phyloP scores from a whole-genome alignment of 1,284 basidiomycete genomes.

The Melanopsichium pennsylvanicum region DNA sequence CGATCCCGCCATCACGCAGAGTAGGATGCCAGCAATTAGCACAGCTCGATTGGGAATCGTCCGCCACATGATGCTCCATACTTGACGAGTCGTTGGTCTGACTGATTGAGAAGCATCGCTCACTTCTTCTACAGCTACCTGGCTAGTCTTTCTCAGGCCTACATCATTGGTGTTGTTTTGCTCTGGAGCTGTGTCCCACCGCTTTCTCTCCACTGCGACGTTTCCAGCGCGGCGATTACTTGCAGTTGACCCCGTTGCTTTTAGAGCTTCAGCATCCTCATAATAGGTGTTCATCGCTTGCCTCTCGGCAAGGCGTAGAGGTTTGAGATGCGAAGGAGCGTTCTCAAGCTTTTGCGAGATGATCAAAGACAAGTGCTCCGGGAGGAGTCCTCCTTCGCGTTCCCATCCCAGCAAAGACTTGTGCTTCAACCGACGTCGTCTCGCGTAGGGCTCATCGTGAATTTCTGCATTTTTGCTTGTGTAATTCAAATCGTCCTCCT shows the following conservation, averaged over 20 bases:
- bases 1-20: slow-evolving; percentile 74
- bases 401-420: slow-evolving; percentile 32
- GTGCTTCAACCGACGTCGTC: slow-evolving; percentile 17
- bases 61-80: slow-evolving; percentile 71
- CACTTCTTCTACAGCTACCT: background rate
- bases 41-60: slow-evolving; percentile 79
- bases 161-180: background rate
- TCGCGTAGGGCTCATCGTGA: slow-evolving; percentile 68
- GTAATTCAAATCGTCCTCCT: slow-evolving; percentile 63
- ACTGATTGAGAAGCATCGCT: background rate
- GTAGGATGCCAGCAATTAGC: slow-evolving; percentile 73
- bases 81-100: slow-evolving; percentile 12
- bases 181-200: slow-evolving; percentile 11
- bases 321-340: slow-evolving; percentile 32
- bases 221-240: slow-evolving; percentile 21
- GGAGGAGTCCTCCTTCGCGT: slow-evolving; percentile 12
- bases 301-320: slow-evolving; percentile 27
- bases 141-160: background rate
- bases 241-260: slow-evolving; percentile 26
- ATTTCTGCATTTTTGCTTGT: background rate
- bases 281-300: slow-evolving; percentile 32
- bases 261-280: slow-evolving; percentile 32
- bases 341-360: slow-evolving; percentile 25
- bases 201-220: slow-evolving; percentile 2
- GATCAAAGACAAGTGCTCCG: slow-evolving; percentile 38